Conservation (phyloP, 345 rosid species). For the Euphorbia peplus region DNA sequence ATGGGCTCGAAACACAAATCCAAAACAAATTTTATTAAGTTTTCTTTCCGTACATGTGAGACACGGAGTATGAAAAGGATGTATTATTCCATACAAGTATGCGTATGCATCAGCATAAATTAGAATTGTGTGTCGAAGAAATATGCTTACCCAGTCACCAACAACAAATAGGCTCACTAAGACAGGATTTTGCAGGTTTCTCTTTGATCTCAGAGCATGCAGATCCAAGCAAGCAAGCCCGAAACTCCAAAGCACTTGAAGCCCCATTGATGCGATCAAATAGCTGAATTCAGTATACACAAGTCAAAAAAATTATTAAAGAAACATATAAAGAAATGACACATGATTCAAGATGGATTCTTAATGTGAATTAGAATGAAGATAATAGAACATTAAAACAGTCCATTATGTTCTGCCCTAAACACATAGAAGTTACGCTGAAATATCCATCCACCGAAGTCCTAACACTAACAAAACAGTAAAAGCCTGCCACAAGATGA, state of each 20-base stretch:
- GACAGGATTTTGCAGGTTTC: constrained; percentile 39
- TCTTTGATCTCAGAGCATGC: constrained; percentile 37
- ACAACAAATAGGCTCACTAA: constrained; percentile 41
- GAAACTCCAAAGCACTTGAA: constrained; percentile 41
- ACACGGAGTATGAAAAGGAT: not conserved
- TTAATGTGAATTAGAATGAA: not conserved
- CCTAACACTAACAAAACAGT: not conserved
- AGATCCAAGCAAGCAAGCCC: constrained; percentile 45
- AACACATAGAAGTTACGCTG: not conserved
- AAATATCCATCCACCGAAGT: not conserved
- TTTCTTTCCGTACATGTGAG: not conserved
- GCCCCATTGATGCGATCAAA: constrained; percentile 45
- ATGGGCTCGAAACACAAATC: not conserved
- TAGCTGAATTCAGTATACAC: constrained; percentile 28
- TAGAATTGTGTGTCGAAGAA: not conserved
- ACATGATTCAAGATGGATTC: not conserved
- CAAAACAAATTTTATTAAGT: not conserved
- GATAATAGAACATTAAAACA: not conserved
- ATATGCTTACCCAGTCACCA: constrained; percentile 35
- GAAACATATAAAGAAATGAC: not conserved
- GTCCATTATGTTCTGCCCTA: not conserved
- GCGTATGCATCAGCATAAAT: not conserved
- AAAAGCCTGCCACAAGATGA: not conserved
- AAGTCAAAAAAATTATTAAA: constrained; percentile 6
- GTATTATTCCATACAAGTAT: not conserved